Conservation (phyloP, 805 yeast genomes). For the Saturnispora sanitii region DNA sequence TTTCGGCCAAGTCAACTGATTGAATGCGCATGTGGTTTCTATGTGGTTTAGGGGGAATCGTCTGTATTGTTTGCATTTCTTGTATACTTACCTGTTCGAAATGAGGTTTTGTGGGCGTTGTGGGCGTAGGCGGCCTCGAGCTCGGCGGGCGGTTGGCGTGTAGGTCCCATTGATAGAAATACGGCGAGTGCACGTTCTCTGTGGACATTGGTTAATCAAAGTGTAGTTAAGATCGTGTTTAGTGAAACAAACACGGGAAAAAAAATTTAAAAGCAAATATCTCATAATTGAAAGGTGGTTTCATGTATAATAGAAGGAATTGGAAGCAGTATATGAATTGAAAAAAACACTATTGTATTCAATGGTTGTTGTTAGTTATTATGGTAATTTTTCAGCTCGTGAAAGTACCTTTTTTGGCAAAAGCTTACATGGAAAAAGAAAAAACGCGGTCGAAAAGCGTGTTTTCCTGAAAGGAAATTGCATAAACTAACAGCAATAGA, state of each 20-base stretch:
- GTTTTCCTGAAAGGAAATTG: background rate
- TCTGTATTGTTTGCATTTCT: too few species aligned
- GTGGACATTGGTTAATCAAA: too few species aligned
- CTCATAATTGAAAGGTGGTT: too few species aligned
- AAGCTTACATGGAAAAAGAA: background rate
- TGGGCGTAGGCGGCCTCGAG: conserved; percentile 4
- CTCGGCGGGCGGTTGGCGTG: conserved; percentile 1
- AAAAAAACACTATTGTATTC: too few species aligned
- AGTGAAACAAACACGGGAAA: background rate
- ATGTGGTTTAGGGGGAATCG: too few species aligned
- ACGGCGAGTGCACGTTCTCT: conserved; percentile 5
- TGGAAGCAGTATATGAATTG: too few species aligned
- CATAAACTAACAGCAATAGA: too few species aligned
- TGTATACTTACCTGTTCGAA: background rate
- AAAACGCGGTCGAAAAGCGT: background rate
- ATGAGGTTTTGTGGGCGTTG: conserved; percentile 1
- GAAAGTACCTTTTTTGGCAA: too few species aligned
- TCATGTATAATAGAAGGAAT: too few species aligned
- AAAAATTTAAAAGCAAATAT: too few species aligned
- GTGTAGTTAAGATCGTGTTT: background rate
- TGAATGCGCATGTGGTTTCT: conserved; percentile 1
- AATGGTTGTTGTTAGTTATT: background rate
- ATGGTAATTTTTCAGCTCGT: too few species aligned
- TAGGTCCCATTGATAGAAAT: conserved; percentile 7
- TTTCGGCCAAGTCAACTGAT: conserved; percentile 3